Base-by-base conservation (phyloP, 768 basidiomycete species). In the Naganishia kalamii region DNA sequence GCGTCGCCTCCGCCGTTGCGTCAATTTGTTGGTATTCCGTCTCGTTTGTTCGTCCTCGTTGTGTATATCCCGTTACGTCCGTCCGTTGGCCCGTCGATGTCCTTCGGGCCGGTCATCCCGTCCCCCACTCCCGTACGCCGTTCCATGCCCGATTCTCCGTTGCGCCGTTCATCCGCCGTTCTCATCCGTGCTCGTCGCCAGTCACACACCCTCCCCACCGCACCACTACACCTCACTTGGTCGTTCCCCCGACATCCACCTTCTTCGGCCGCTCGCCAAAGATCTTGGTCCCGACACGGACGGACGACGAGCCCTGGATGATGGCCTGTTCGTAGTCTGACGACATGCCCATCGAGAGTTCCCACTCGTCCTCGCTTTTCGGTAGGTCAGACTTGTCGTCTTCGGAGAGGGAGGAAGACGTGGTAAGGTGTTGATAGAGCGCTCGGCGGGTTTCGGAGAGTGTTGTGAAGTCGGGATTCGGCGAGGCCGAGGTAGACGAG, bases 281-380 rank as follows among this genome's bases (percentile, higher is more conserved):
- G 46, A 97, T 92, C 19, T 87, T 85, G 3, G 90, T 91, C 2
- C 94, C 94, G 5, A 97, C 92, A 50, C 96, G 79, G 0, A 97
- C 92, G 49, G 91, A 85, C 72, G 90, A 86, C 70, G 90, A 88
- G 1, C 92, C 94, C 13, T 86, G 85, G 75, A 81, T 83, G 52
- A 97, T 78, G 4, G 94, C 96, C 30, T 86, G 84, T 75, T 88
- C 89, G 72, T 92, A 98, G 72, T 98, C 94, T 68, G 86, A 87
- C 57, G 91, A 93, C 94, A 97, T 97, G 7, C 94, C 94, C 92
- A 96, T 97, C 60, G 77, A 78, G 64, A 81, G 62, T 67, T 81
- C 79, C 63, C 80, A 62, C 49, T 69, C 71, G 2, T 70, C 72
- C 25, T 73, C 70, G 25, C 7, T 59, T 17, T 67, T 41, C n/a